Base-by-base conservation (phyloP, 139 green algal species). In the Tetradesmus lagerheimii region DNA sequence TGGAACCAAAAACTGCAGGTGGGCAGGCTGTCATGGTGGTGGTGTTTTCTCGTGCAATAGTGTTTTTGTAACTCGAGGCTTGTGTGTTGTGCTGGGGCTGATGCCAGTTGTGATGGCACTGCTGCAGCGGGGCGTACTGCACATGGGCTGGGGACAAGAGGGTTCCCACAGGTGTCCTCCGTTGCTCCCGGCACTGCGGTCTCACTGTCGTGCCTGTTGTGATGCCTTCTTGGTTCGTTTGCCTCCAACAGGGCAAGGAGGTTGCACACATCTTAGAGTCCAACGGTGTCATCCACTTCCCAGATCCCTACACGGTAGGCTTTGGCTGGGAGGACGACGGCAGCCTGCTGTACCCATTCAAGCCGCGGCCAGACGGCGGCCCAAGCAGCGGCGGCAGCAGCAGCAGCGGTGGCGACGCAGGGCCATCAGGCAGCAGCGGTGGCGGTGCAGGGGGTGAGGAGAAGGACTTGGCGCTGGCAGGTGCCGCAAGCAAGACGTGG, bases 241-340 rank as follows among this genome's bases (percentile, higher is more conserved):
- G 1, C 6, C 47, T 14, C 20, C 47, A 62, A 2, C 83, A 93
- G 91, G 93, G 93, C 41, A 76, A 79, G 31, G 89, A 93, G 80
- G 92, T 94, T 64, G 87, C 89, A 25, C 85, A 92, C 83, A 91
- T 95, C 38, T 83, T 95, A 50, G 93, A 95, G 83, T 77, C 57
- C 79, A 92, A 92, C 35, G 92, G 92, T 27, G 92, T 94, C 39
- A 92, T 95, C 64, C 92, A 94, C 89, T 95, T 95, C 91, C 89
- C 91, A 6, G 93, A 95, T 85, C 86, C 92, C 23, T 91, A 91
- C 79, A 87, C 64, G 3, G 43, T 39, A 15, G 88, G 88, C 41
- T 91, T 91, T 64, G 88, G 88, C 43, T 91, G 88, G 88, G 88
- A 84, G 14, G 66, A 38, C 29, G 66, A 64, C 37, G 92, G 92